Evolutionary conservation across 306 rosid species (phyloP).

Genomic region (Cucurbita argyrosperma): DNA sequence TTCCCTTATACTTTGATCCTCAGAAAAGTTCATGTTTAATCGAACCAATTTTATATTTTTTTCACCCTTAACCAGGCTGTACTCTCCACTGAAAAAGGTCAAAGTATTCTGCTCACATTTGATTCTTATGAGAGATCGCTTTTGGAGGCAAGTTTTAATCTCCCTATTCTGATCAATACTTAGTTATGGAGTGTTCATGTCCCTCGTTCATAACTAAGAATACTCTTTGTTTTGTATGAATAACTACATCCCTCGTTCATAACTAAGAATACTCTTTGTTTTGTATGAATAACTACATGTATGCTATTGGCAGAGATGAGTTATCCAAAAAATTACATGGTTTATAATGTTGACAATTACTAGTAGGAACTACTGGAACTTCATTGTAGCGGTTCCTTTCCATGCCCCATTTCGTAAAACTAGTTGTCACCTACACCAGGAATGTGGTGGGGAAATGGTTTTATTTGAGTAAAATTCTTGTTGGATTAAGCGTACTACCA

Average conservation of each 20-base stretch:
- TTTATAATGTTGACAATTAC: not conserved
- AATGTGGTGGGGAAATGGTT: not conserved
- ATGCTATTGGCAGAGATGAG: not conserved
- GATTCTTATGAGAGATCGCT: conserved; percentile 64
- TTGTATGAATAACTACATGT: not conserved
- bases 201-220: not conserved
- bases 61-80: conserved; percentile 32
- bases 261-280: not conserved
- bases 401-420: not conserved
- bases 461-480: not conserved
- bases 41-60: not conserved
- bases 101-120: conserved; percentile 40
- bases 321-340: not conserved
- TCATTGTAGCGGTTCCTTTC: not conserved
- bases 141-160: conserved; percentile 39
- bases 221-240: not conserved
- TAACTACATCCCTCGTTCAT: not conserved
- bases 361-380: not conserved
- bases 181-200: not conserved
- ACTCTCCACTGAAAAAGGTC: conserved; percentile 83
- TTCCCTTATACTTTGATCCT: not conserved
- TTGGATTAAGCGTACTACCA: not conserved
- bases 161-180: not conserved
- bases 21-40: not conserved
- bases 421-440: not conserved